Conservation (phyloP, 148 eudicot species). For the Rhododendron simsii region DNA sequence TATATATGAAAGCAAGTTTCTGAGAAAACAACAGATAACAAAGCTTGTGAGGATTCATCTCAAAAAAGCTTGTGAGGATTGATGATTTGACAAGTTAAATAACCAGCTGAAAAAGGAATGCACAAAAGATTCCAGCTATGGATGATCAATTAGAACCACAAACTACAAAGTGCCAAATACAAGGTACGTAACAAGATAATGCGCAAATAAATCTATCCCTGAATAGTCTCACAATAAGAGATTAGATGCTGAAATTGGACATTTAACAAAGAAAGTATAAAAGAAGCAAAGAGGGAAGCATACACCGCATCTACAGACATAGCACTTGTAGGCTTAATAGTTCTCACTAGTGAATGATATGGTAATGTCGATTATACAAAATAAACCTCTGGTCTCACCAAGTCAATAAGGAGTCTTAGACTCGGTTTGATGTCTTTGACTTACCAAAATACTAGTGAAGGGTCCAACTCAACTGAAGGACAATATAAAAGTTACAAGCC, state of each 20-base stretch:
- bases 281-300: background rate
- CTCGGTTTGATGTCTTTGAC: background rate
- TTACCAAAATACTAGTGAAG: background rate
- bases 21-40: slow-evolving; percentile 18
- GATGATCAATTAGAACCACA: background rate
- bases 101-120: background rate
- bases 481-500: background rate
- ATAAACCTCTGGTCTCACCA: background rate
- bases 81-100: background rate
- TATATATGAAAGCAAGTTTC: slow-evolving; percentile 64
- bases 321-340: background rate
- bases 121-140: background rate
- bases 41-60: background rate
- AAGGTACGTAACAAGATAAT: background rate
- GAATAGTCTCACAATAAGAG: background rate
- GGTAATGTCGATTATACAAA: background rate
- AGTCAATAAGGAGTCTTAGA: background rate
- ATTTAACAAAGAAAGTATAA: background rate
- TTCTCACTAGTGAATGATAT: background rate
- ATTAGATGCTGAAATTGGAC: background rate
- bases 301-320: background rate
- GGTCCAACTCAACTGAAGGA: background rate
- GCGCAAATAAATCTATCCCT: background rate
- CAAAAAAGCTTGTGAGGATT: background rate
- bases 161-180: background rate